phyloP scores from a whole-genome alignment of 495 filamentous ascomycete species.

The Trichoderma reesei region DNA sequence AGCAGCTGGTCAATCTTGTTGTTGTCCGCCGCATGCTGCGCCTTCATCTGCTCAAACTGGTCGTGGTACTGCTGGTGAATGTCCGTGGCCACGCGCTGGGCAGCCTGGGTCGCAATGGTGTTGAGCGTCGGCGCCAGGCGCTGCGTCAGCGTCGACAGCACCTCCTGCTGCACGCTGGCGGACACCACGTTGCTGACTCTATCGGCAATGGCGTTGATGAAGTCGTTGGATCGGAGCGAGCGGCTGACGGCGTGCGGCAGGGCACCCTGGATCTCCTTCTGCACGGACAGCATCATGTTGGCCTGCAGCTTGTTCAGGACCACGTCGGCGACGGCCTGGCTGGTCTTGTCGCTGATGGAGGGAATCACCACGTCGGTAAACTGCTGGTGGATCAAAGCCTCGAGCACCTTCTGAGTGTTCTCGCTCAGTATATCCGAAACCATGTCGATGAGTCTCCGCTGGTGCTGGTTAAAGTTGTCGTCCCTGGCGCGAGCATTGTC shows the following conservation, averaged over 20 bases:
- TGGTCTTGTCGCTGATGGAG: conserved; percentile 32
- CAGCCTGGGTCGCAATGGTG: conserved; percentile 39
- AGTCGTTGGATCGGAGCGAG: conserved; percentile 58
- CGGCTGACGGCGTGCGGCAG: conserved; percentile 33
- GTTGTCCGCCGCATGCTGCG: conserved; percentile 58
- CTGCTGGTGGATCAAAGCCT: conserved; percentile 55
- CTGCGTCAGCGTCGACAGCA: conserved; percentile 50
- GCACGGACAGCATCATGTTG: conserved; percentile 43
- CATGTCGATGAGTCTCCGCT: conserved; percentile 57
- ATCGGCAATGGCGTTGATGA: conserved; percentile 62
- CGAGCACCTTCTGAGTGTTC: conserved; percentile 75
- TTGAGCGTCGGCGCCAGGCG: conserved; percentile 57
- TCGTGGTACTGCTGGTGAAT: conserved; percentile 55
- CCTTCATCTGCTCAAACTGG: conserved; percentile 55
- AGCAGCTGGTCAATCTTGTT: conserved; percentile 79
- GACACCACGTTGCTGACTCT: conserved; percentile 54
- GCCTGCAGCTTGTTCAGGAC: conserved; percentile 34
- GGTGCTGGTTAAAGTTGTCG: conserved; percentile 31
- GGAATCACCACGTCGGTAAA: conserved; percentile 59
- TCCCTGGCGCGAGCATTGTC: conserved; percentile 26
- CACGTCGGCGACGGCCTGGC: conserved; percentile 37
- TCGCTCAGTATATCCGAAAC: conserved; percentile 81
- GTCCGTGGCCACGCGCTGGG: conserved; percentile 50
- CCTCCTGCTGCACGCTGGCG: conserved; percentile 55
- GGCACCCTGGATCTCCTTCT: conserved; percentile 49